Evolutionary conservation across 306 rosid species (phyloP).

Genomic region (Begonia masoniana): DNA sequence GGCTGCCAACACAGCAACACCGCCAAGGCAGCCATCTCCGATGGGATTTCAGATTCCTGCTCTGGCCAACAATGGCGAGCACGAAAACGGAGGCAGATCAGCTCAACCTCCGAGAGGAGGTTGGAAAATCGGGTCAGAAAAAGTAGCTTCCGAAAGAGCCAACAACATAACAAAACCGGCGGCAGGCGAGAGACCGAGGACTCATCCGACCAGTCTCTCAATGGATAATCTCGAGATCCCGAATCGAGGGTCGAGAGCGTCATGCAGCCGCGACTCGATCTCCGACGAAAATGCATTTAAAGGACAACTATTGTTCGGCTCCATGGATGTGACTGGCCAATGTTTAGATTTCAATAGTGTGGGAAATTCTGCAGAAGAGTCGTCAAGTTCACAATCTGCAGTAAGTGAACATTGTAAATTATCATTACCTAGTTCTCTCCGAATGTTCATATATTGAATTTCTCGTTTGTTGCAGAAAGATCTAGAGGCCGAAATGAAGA

Average conservation of each 20-base stretch:
- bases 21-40: slow-evolving; percentile 29
- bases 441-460: slow-evolving; percentile 6
- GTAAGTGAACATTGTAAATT: slow-evolving; percentile 28
- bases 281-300: slow-evolving; percentile 26
- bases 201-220: slow-evolving; percentile 20
- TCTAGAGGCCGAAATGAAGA: slow-evolving; percentile 74
- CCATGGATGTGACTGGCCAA: slow-evolving; percentile 26
- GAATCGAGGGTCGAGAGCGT: slow-evolving; percentile 20
- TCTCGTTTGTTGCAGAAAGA: slow-evolving; percentile 37
- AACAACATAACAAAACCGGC: slow-evolving; percentile 3
- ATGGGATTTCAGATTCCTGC: slow-evolving; percentile 11
- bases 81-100: slow-evolving; percentile 36
- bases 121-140: slow-evolving; percentile 18
- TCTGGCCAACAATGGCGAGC: slow-evolving; percentile 18
- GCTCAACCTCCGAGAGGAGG: slow-evolving; percentile 16
- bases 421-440: not conserved
- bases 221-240: slow-evolving; percentile 28
- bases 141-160: slow-evolving; percentile 7
- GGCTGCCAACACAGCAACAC: slow-evolving; percentile 18
- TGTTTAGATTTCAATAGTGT: slow-evolving; percentile 14
- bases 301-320: slow-evolving; percentile 14
- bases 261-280: slow-evolving; percentile 18
- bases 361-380: slow-evolving; percentile 11
- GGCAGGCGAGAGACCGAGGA: slow-evolving; percentile 35
- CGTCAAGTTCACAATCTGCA: slow-evolving; percentile 20